Evolutionary conservation across 1,284 basidiomycete species (phyloP).

Genomic region (Ustilago sp.): DNA sequence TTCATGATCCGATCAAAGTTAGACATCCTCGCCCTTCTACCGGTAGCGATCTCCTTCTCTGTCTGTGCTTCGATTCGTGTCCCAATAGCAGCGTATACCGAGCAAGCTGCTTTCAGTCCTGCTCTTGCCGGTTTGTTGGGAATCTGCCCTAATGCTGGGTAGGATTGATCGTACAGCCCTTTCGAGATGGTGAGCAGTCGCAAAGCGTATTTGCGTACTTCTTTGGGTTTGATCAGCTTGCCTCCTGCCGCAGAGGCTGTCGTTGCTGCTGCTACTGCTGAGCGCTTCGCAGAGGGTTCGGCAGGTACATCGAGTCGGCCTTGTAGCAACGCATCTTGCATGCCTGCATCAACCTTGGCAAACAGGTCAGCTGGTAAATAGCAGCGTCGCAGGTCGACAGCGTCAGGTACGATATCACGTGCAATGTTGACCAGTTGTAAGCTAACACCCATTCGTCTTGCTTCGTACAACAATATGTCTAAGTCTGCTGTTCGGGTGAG

Average conservation of each 20-base stretch:
- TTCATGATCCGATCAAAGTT: constrained; percentile 23
- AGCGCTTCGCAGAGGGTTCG: background rate
- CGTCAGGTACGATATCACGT: constrained; percentile 57
- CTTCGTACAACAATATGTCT: constrained; percentile 49
- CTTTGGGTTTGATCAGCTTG: constrained; percentile 15
- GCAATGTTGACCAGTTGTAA: constrained; percentile 65
- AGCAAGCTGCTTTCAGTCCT: constrained; percentile 58
- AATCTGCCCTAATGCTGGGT: constrained; percentile 48
- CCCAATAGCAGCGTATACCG: constrained; percentile 58
- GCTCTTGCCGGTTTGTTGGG: constrained; percentile 53
- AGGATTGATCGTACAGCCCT: constrained; percentile 40
- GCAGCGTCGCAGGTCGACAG: constrained; percentile 52
- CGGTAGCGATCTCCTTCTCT: constrained; percentile 20
- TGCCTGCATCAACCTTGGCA: constrained; percentile 23
- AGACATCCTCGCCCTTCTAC: constrained; percentile 44
- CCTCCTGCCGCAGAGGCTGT: background rate
- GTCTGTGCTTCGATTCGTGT: constrained; percentile 41
- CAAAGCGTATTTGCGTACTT: constrained; percentile 45
- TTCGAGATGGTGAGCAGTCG: constrained; percentile 44
- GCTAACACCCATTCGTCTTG: constrained; percentile 62
- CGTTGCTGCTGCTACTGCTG: background rate
- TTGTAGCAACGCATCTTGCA: constrained; percentile 25
- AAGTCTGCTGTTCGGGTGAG: constrained; percentile 14
- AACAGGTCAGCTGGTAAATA: constrained; percentile 52
- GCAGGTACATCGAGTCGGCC: constrained; percentile 15